phyloP scores from a whole-genome alignment of 345 rosid genomes.

The Cochlearia excelsa region DNA sequence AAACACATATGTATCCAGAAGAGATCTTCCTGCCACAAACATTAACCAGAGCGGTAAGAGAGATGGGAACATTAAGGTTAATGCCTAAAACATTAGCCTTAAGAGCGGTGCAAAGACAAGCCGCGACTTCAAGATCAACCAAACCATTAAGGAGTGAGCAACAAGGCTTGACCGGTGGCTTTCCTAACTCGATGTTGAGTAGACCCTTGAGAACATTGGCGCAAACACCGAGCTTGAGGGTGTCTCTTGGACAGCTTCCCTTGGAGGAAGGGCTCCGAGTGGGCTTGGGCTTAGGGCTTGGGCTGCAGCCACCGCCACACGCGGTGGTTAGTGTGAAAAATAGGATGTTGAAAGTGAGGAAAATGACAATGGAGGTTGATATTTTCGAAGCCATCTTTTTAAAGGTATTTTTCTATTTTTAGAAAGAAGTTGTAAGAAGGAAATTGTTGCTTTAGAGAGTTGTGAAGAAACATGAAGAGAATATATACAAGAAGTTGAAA shows the following conservation, averaged over 20 bases:
- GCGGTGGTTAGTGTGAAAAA: no score
- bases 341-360: slow-evolving; percentile 22
- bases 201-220: slow-evolving; percentile 42
- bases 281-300: slow-evolving; percentile 8
- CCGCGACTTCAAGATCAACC: no score
- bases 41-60: no score
- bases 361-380: slow-evolving; percentile 21
- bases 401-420: background rate
- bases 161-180: slow-evolving; percentile 32
- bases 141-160: slow-evolving; percentile 45
- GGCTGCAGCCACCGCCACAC: no score
- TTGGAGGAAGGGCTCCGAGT: slow-evolving; percentile 4
- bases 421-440: background rate
- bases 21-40: no score
- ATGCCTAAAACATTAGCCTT: no score
- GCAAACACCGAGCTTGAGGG: slow-evolving; percentile 42
- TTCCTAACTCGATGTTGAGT: slow-evolving; percentile 21
- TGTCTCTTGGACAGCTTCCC: no score
- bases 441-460: slow-evolving; percentile 18
- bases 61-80: no score
- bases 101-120: no score
- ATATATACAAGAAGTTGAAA: no score
- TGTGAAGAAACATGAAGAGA: slow-evolving; percentile 22
- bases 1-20: no score
- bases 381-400: slow-evolving; percentile 27